Evolutionary conservation across 352 stramenopile genomes (phyloP), one percentile per base, ranked within the genome.

Genomic region (Pilasporangium apinafurcum): DNA sequence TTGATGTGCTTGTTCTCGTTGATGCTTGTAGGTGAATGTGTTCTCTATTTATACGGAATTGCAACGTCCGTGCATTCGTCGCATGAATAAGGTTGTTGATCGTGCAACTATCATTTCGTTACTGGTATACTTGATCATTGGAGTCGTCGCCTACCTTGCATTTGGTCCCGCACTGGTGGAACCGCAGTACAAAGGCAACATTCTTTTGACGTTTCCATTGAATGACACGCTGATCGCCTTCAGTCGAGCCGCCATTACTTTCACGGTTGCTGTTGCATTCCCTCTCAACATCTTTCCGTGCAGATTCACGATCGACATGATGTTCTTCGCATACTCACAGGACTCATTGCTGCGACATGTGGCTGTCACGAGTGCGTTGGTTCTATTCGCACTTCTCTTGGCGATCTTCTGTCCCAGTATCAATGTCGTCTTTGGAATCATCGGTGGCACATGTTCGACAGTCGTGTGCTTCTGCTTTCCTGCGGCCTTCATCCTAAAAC

Each of bases 1-100:
- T 17, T 40, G 32, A 18, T 20, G 30, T 38, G 1, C 8, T 31
- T 8, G 29, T 7, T 16, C 35, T 17, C 12, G 14, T n/a, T 22
- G 44, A 22, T 34, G n/a, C 10, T 9, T 14, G n/a, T 31, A 86
- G 68, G 77, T 89, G 8, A 92, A 92, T 36, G 80, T 92, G 13
- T 92, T 92, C 37, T 92, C 80, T 14, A 92, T 92, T 56, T 92
- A 90, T 51, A 92, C 80, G n/a, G 80, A 92, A 45, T 66, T 92
- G 12, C 80, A 92, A 51, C 77, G 80, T 1, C 80, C 80, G 34
- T 89, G 78, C 55, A 90, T 92, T 45, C 80, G 80, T 17, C 80
- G 80, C 33, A 92, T 92, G 80, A 89, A 89, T 62, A 92, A 92
- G 51, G 77, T 92, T 24, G 80, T 92, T 6, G 80, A 92, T 46